Evolutionary conservation across 2,329 filamentous ascomycete species (phyloP).

Genomic region (Arthrinium phaeospermum): DNA sequence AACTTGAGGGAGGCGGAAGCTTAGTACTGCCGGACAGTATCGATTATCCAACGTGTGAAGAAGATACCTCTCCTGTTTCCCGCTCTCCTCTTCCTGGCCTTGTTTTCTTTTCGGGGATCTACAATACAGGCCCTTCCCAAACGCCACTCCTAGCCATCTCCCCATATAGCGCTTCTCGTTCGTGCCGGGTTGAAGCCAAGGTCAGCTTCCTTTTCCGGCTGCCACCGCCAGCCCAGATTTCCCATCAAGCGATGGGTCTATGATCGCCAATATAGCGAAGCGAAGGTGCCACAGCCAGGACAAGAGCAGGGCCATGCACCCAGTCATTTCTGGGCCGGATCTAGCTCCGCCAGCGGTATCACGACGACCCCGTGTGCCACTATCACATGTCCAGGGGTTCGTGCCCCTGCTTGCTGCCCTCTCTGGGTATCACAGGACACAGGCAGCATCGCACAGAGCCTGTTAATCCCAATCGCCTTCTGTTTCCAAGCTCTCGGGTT

Average conservation of each 20-base stretch:
- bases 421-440: not conserved
- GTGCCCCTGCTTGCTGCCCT: not conserved
- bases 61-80: not conserved
- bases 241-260: not conserved
- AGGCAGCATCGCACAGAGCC: not conserved
- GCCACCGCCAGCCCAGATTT: not conserved
- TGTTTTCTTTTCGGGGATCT: not conserved
- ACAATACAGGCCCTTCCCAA: not conserved
- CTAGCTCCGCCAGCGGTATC: not conserved
- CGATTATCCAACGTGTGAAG: not conserved
- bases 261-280: not conserved
- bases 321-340: not conserved
- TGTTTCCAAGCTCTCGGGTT: not conserved
- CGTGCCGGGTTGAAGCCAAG: not conserved
- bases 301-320: not conserved
- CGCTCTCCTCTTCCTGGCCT: not conserved
- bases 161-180: not conserved
- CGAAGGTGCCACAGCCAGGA: not conserved
- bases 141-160: not conserved
- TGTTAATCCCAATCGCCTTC: constrained; percentile 3
- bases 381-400: constrained; percentile 17
- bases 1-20: not conserved
- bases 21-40: not conserved
- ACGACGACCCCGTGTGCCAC: not conserved
- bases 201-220: not conserved